A percentile compares a stretch with the other conserved stretches of the same genome.
Conservation (phyloP, 805 yeast genomes). For the Candida palmyrensis region DNA sequence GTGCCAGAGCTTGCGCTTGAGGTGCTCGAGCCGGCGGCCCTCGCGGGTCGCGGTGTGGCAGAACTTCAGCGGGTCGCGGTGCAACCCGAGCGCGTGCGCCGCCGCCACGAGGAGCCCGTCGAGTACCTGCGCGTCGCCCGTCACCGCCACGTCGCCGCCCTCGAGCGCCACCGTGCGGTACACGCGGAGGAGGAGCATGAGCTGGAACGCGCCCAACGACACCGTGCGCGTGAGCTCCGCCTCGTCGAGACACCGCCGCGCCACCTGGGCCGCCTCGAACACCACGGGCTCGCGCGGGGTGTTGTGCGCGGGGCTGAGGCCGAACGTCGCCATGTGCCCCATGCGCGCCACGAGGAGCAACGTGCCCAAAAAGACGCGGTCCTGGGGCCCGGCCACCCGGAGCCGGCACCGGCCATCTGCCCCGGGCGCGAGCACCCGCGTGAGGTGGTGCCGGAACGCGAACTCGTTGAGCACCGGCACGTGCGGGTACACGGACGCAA, state of each 20-base stretch:
- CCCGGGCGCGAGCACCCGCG: slow-evolving; percentile 35
- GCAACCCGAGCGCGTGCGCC: slow-evolving; percentile 27
- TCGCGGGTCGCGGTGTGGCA: neutral
- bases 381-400: slow-evolving; percentile 17
- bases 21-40: slow-evolving; percentile 24
- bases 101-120: slow-evolving; percentile 19
- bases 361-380: slow-evolving; percentile 13
- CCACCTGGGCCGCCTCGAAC: slow-evolving; percentile 11
- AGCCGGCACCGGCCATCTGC: slow-evolving; percentile 6
- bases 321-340: slow-evolving; percentile 8
- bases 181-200: slow-evolving; percentile 34
- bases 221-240: slow-evolving; percentile 27
- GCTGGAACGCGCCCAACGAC: slow-evolving; percentile 42
- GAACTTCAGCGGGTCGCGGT: slow-evolving; percentile 31
- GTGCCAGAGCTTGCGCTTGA: slow-evolving; percentile 60
- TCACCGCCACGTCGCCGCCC: slow-evolving; percentile 6
- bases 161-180: slow-evolving; percentile 30
- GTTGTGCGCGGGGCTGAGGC: slow-evolving; percentile 22
- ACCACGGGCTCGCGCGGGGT: slow-evolving; percentile 28
- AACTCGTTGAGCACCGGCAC: slow-evolving; percentile 60
- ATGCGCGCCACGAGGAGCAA: slow-evolving; percentile 10
- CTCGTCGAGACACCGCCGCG: slow-evolving; percentile 13
- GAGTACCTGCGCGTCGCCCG: slow-evolving; percentile 9
- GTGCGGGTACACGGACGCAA: slow-evolving; percentile 52
- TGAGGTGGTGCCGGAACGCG: slow-evolving; percentile 36